Percentiles rank a stretch among this genome's conserved stretches.
Evolutionary conservation across 139 green algal species (phyloP).

Genomic region (Coccomyxa sp.): DNA sequence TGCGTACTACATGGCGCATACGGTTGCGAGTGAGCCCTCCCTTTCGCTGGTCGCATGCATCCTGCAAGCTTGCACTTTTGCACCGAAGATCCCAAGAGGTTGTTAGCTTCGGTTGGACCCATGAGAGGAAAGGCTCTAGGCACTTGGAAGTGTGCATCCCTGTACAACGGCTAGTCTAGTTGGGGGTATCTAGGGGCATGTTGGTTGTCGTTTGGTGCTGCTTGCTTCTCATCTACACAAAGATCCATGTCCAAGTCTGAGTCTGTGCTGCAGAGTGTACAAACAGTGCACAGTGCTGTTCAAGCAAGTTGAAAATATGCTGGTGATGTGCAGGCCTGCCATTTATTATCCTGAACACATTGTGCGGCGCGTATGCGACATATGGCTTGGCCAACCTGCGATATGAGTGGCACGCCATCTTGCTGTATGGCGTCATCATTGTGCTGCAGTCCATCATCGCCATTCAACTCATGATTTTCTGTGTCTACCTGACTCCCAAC

Average conservation of each 20-base stretch:
- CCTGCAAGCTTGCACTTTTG: too few relatives aligned
- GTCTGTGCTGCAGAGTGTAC: background rate
- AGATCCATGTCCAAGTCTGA: background rate
- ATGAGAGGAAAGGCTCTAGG: too few relatives aligned
- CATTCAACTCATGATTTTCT: conserved; percentile 16
- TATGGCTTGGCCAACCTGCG: conserved; percentile 57
- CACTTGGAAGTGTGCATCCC: background rate
- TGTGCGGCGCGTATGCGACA: conserved; percentile 34
- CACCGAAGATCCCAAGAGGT: too few relatives aligned
- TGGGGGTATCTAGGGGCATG: too few relatives aligned
- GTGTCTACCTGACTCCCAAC: conserved; percentile 9
- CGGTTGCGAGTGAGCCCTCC: conserved; percentile 18
- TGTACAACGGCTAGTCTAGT: background rate
- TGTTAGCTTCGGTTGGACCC: too few relatives aligned
- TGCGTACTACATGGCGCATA: conserved; percentile 38
- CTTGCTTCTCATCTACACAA: too few relatives aligned
- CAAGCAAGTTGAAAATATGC: background rate
- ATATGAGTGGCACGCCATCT: background rate
- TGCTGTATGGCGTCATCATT: conserved; percentile 3
- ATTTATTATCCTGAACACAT: conserved; percentile 38
- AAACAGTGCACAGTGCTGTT: background rate
- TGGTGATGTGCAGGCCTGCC: conserved; percentile 34
- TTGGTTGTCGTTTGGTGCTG: too few relatives aligned
- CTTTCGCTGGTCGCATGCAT: background rate
- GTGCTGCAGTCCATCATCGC: conserved; percentile 22